Evolutionary conservation across 2,329 filamentous ascomycete species (phyloP).

Genomic region (Pyrenochaeta sp.): DNA sequence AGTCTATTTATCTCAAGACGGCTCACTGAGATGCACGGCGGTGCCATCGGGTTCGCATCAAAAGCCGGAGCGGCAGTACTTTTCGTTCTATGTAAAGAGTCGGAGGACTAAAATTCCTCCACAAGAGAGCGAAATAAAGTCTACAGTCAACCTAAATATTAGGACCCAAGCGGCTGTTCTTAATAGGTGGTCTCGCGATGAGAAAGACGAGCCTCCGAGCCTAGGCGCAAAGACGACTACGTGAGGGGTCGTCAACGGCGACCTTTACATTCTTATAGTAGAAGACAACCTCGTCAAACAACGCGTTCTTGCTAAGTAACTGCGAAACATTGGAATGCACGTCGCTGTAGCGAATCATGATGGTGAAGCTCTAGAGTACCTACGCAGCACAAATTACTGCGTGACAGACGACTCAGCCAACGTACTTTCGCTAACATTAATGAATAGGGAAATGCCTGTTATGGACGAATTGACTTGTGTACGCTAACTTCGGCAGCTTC

Average conservation of each 20-base stretch:
- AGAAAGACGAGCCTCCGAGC: background rate
- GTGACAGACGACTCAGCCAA: constrained; percentile 14
- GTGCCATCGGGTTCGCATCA: constrained; percentile 39
- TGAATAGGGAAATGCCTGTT: constrained; percentile 47
- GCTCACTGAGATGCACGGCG: constrained; percentile 43
- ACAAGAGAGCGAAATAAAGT: constrained; percentile 11
- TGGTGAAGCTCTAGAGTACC: constrained; percentile 47
- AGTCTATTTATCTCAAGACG: constrained; percentile 44
- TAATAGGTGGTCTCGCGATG: constrained; percentile 13
- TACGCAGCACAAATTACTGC: constrained; percentile 38
- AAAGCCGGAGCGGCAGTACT: constrained; percentile 34
- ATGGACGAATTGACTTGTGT: constrained; percentile 44
- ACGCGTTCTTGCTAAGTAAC: constrained; percentile 51
- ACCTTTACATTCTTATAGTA: constrained; percentile 41
- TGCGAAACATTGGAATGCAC: constrained; percentile 46
- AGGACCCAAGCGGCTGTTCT: constrained; percentile 17
- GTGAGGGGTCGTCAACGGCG: constrained; percentile 7
- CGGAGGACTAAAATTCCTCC: constrained; percentile 15
- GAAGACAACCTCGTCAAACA: constrained; percentile 55
- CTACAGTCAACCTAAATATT: constrained; percentile 15
- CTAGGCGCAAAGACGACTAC: background rate
- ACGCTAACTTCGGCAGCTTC: constrained; percentile 31
- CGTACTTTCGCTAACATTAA: constrained; percentile 34
- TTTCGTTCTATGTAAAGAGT: constrained; percentile 43
- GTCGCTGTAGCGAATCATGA: constrained; percentile 52